Base-by-base conservation (phyloP, 352 stramenopile genomes). In the Plasmopara muralis region DNA sequence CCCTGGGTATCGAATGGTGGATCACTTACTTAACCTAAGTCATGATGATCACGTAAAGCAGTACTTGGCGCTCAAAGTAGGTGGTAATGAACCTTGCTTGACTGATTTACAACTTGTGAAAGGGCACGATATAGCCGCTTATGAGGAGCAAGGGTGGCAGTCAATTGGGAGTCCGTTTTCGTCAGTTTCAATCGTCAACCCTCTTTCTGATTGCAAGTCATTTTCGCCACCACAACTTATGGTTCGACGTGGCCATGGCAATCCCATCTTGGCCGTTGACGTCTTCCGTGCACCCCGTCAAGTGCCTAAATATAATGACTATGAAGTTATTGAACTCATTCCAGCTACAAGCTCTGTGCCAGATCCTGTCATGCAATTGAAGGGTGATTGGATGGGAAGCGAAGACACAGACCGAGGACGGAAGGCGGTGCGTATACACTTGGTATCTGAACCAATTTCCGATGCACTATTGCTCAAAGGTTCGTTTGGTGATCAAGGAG, bases 261-360 rank as follows among this genome's bases (percentile, higher is more conserved):
- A 93, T 33, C 84, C 84, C 6, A 91, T 95, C 48, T 90, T 91
- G 29, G 83, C 81, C 1, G 70, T 95, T 47, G 84, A 95, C 50
- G 84, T 95, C 6, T 95, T 93, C 48, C 78, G 84, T 33, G 79
- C 83, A 6, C 84, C 84, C 20, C 72, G 81, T 9, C 74, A 87
- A 71, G 81, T 95, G 15, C 84, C 84, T 7, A 87, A 88, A 38
- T 95, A 93, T 58, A 89, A 89, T 33, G 83, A 95, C 46, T 95
- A 95, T 56, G 84, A 95, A 55, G 77, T 91, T 9, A 93, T 93
- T 29, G 70, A 90, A 15, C 43, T 95, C 14, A 77, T 83, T 43
- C 56, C 57, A 29, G 47, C 48, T 28, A 55, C 55, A 49, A 45
- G 28, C 43, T 53, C 42, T 15, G 46, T 41, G 33, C 46, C 47